Evolutionary conservation across 1,284 basidiomycete species (phyloP), one percentile per base, ranked within the genome.

Genomic region (Phellinidium pouzarii): DNA sequence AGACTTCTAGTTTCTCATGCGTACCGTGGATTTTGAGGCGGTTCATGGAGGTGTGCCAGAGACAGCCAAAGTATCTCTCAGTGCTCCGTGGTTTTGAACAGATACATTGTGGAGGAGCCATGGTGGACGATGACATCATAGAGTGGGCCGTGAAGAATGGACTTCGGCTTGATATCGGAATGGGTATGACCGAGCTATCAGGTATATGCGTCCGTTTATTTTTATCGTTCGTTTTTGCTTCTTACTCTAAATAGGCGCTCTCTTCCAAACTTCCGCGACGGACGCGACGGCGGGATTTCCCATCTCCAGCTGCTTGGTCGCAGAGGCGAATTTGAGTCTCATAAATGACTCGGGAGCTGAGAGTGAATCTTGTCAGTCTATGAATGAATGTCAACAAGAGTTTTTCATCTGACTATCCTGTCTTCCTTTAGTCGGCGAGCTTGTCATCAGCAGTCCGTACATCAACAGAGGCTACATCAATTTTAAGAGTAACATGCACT

Each of bases 171-270:
- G 52, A 65, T 19, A 53, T 66, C 25, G 60, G 62, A 50, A 64
- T 70, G 41, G 68, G 68, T 0, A 70, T 70, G 68, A 70, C 67
- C 3, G 68, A 70, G 54, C 25, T 66, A 6, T 65, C 66, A 37
- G 66, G 67, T 66, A 52, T 12, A n/a, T 23, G 5, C 14, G 26
- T 17, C 19, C 42, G 23, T 43, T 46, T 53, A 5, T 1, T 5
- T 14, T 20, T 22, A 44, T 44, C n/a, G n/a, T n/a, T n/a, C n/a
- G n/a, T n/a, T n/a, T 44, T 12, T 12, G 23, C 2, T 11, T 26
- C 3, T n/a, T 17, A 20, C 25, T 17, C 27, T 44, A 17, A 6
- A 20, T 19, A 44, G 26, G 38, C 9, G 36, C 49, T 12, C 31
- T 55, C 3, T 55, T 55, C 23, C 41, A 55, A 25, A 37, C 42